Conservation (phyloP, 768 basidiomycete species). For the Pleurotus cornucopiae region DNA sequence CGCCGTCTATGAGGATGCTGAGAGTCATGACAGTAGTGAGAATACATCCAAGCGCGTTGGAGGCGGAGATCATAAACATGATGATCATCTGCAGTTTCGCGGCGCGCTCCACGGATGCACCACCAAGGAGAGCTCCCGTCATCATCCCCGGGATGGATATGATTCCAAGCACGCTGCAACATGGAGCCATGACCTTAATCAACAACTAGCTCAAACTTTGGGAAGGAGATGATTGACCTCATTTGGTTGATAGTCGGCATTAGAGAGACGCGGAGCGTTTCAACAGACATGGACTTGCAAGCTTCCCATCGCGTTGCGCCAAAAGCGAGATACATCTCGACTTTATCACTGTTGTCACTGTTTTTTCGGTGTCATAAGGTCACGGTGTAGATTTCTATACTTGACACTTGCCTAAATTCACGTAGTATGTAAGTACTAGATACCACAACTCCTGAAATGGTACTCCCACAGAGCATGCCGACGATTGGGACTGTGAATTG, state of each 20-base stretch:
- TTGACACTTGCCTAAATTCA: constrained; percentile 57
- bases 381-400: not conserved
- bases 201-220: no score
- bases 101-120: constrained; percentile 80
- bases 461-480: constrained; percentile 83
- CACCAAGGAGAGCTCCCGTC: constrained; percentile 88
- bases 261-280: constrained; percentile 73
- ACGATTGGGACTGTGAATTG: constrained; percentile 62
- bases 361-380: not conserved
- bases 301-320: constrained; percentile 85
- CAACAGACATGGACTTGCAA: constrained; percentile 70
- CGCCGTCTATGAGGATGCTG: constrained; percentile 58
- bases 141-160: constrained; percentile 87
- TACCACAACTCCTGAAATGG: constrained; percentile 74
- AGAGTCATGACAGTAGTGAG: constrained; percentile 60
- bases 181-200: not conserved
- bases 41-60: constrained; percentile 68
- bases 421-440: constrained; percentile 64
- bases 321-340: constrained; percentile 82
- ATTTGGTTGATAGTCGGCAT: constrained; percentile 84
- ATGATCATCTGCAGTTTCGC: constrained; percentile 89
- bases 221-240: constrained; percentile 43
- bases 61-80: constrained; percentile 89
- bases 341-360: constrained; percentile 80
- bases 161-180: constrained; percentile 61